A percentile compares a stretch with the other conserved stretches of the same genome.
Conservation (phyloP, 352 stramenopile species). For the Globisporangium emineosum region DNA sequence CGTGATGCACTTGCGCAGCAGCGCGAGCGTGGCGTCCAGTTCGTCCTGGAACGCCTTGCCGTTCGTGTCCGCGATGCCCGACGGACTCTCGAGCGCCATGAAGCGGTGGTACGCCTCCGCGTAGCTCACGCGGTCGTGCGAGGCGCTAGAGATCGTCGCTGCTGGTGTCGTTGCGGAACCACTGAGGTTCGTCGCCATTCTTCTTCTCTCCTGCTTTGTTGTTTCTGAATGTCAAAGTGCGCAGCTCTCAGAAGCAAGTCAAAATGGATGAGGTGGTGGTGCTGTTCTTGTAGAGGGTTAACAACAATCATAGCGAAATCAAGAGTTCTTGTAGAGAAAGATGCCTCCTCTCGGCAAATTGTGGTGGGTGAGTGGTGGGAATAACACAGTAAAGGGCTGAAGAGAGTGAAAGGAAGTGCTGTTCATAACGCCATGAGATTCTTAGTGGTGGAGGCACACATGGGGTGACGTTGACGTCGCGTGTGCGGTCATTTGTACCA, state of each 20-base stretch:
- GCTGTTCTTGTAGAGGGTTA: constrained; percentile 5
- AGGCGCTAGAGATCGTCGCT: background rate
- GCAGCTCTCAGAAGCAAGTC: background rate
- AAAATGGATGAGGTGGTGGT: background rate
- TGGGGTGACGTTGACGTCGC: too few relatives aligned
- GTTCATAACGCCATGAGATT: too few relatives aligned
- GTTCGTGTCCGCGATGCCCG: constrained; percentile 37
- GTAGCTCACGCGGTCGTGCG: constrained; percentile 35
- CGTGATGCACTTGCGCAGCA: constrained; percentile 35
- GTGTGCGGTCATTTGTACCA: too few relatives aligned
- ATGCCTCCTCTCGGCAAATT: constrained; percentile 11
- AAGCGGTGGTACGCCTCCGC: constrained; percentile 39
- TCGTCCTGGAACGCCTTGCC: constrained; percentile 45
- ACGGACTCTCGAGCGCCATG: constrained; percentile 39
- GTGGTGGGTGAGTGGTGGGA: background rate
- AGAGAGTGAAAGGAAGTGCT: background rate
- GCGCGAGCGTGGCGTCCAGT: constrained; percentile 28
- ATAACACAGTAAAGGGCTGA: background rate
- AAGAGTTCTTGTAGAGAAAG: constrained; percentile 29
- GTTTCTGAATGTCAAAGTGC: constrained; percentile 2
- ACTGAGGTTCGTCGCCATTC: constrained; percentile 12
- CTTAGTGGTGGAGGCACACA: too few relatives aligned
- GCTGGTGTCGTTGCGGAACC: constrained; percentile 8
- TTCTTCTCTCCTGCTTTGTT: background rate
- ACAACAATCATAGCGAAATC: background rate